Percentiles rank a stretch among this genome's conserved stretches.
Evolutionary conservation across 257 asterid species (phyloP).

Genomic region (Nicotiana obtusifolia): DNA sequence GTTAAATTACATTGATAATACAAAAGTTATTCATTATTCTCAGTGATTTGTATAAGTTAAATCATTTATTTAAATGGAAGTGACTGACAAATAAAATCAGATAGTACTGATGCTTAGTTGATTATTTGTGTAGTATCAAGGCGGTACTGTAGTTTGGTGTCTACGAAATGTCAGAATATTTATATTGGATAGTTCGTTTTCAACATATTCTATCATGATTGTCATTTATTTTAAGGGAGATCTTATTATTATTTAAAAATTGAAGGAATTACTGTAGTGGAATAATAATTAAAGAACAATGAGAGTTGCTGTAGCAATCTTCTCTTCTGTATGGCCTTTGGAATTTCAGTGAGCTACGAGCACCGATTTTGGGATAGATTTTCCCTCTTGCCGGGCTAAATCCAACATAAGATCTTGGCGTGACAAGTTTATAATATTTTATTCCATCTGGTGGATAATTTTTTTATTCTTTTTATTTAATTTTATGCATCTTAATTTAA

Average conservation of each 20-base stretch:
- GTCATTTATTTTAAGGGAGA: slow-evolving; percentile 35
- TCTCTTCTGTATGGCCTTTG: background rate
- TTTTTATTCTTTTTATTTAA: background rate
- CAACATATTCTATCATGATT: slow-evolving; percentile 28
- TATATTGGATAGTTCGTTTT: background rate
- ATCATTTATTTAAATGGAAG: too few relatives aligned
- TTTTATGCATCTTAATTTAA: background rate
- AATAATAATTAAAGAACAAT: slow-evolving; percentile 29
- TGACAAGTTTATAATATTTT: slow-evolving; percentile 14
- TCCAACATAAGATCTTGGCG: slow-evolving; percentile 40
- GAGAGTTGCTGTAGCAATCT: background rate
- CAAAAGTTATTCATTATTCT: too few relatives aligned
- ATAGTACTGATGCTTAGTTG: background rate
- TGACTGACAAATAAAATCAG: background rate
- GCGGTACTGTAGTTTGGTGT: background rate
- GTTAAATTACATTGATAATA: too few relatives aligned
- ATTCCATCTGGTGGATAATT: background rate
- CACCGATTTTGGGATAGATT: slow-evolving; percentile 29
- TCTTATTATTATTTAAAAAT: slow-evolving; percentile 17
- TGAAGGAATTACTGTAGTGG: background rate
- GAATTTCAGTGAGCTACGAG: slow-evolving; percentile 14
- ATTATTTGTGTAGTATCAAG: background rate
- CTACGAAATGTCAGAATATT: background rate
- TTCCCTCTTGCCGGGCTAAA: slow-evolving; percentile 23
- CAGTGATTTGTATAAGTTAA: too few relatives aligned